These are phyloP conservation scores for Melianthus villosus DNA, from an alignment of 441 rosid genomes.

Conservation along the genomic window DNA sequence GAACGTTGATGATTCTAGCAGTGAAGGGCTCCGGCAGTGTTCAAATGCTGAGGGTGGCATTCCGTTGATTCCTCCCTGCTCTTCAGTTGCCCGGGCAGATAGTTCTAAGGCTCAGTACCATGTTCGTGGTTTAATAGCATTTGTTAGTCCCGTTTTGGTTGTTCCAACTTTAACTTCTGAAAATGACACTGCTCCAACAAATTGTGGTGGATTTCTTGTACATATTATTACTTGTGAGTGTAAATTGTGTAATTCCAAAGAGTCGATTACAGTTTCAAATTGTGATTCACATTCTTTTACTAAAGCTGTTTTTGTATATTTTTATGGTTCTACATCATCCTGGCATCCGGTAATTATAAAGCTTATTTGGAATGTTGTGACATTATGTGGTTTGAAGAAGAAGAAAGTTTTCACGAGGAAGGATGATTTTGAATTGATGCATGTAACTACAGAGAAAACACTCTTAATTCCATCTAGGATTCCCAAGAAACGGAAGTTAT, in stretches of 20 bases:
- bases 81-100: constrained; percentile 2
- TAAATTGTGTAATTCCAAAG: constrained; percentile 19
- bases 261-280: constrained; percentile 7
- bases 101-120: constrained; percentile 24
- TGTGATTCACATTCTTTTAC: constrained; percentile 22
- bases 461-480: constrained; percentile 26
- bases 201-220: constrained; percentile 46
- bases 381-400: constrained; percentile 43
- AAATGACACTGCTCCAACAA: constrained; percentile 12
- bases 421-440: constrained; percentile 39
- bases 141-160: constrained; percentile 47
- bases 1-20: constrained; percentile 18
- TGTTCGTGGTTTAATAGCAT: constrained; percentile 45
- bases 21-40: constrained; percentile 12
- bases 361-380: constrained; percentile 37
- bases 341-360: constrained; percentile 68
- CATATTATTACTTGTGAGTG: constrained; percentile 45
- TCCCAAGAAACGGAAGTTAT: constrained; percentile 16
- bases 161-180: constrained; percentile 19
- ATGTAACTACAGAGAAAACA: constrained; percentile 36
- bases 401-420: constrained; percentile 40
- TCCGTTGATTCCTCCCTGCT: constrained; percentile 24
- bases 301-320: constrained; percentile 34
- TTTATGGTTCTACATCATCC: constrained; percentile 36
- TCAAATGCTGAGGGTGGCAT: constrained; percentile 21